Conservation (phyloP, 83 land plant species). For the Picea abies region DNA sequence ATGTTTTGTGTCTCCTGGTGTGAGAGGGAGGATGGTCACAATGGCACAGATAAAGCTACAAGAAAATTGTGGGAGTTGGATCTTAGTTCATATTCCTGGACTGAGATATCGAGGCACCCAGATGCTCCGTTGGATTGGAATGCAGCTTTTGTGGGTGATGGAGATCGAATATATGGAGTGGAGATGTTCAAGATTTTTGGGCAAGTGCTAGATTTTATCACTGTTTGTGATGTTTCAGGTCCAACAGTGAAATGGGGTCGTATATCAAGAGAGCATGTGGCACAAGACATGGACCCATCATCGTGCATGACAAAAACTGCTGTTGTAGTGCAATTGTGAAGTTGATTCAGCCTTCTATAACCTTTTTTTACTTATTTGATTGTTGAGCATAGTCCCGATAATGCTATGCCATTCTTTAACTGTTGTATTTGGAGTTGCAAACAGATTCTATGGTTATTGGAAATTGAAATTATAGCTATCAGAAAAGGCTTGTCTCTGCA, state of each 20-base stretch:
- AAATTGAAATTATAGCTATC: slow-evolving; percentile 5
- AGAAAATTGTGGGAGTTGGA: slow-evolving; percentile 79
- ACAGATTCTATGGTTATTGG: background rate
- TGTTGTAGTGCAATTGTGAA: slow-evolving; percentile 60
- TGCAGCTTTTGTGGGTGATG: slow-evolving; percentile 66
- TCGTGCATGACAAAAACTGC: slow-evolving; percentile 73
- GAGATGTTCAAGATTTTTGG: slow-evolving; percentile 94
- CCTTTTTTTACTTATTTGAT: slow-evolving; percentile 1
- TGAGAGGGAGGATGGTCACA: slow-evolving; percentile 47
- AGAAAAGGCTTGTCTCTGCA: background rate
- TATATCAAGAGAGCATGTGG: slow-evolving; percentile 60
- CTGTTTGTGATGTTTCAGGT: slow-evolving; percentile 61
- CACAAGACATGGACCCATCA: slow-evolving; percentile 68
- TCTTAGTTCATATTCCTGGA: slow-evolving; percentile 46
- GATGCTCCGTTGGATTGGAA: slow-evolving; percentile 96
- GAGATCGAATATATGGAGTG: slow-evolving; percentile 60
- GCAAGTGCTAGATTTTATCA: slow-evolving; percentile 78
- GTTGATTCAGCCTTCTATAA: background rate
- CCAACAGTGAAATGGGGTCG: slow-evolving; percentile 51
- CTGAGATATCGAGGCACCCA: slow-evolving; percentile 72
- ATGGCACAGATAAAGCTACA: slow-evolving; percentile 56
- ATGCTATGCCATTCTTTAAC: slow-evolving; percentile 8
- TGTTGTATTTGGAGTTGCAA: slow-evolving; percentile 4
- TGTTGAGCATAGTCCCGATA: slow-evolving; percentile 4
- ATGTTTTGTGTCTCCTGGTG: slow-evolving; percentile 80